These are phyloP conservation scores for Trichoderma parareesei DNA, from an alignment of 495 filamentous ascomycete species.

Conservation along the genomic window DNA sequence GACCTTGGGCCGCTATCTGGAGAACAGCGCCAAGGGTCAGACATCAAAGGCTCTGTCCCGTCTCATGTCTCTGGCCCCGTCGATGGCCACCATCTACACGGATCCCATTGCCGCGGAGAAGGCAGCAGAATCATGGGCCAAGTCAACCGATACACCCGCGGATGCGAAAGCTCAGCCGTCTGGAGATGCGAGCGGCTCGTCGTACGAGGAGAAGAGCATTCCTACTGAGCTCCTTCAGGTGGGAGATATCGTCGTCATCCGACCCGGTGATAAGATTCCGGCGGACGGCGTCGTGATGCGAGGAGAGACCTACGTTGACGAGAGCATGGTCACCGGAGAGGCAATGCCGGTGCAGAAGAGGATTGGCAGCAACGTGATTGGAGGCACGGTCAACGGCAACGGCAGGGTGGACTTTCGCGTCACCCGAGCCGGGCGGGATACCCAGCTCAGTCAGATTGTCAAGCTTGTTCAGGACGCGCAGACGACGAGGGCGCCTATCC, in stretches of 20 bases:
- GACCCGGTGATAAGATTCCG: slow-evolving; percentile 92
- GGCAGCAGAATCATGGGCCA: slow-evolving; percentile 69
- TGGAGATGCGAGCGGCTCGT: slow-evolving; percentile 37
- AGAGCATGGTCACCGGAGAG: slow-evolving; percentile 98
- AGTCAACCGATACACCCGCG: slow-evolving; percentile 9
- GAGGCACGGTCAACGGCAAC: slow-evolving; percentile 93
- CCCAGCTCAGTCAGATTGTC: slow-evolving; percentile 95
- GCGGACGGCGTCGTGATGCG: slow-evolving; percentile 82
- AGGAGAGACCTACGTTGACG: slow-evolving; percentile 89
- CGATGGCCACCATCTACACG: slow-evolving; percentile 96
- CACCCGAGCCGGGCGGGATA: slow-evolving; percentile 86
- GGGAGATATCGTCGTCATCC: slow-evolving; percentile 85
- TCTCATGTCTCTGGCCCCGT: slow-evolving; percentile 91
- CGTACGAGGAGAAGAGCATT: slow-evolving; percentile 72
- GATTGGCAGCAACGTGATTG: slow-evolving; percentile 71
- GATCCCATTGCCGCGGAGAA: slow-evolving; percentile 93
- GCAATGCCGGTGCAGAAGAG: slow-evolving; percentile 86
- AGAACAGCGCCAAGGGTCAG: slow-evolving; percentile 94
- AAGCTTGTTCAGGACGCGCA: slow-evolving; percentile 95
- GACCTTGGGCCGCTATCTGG: slow-evolving; percentile 81
- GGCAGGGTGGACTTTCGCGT: slow-evolving; percentile 90
- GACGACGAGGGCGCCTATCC: slow-evolving; percentile 88
- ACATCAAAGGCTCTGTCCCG: slow-evolving; percentile 91
- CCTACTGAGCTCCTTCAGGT: slow-evolving; percentile 94
- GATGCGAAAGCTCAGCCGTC: slow-evolving; percentile 18